A percentile compares a stretch with the other conserved stretches of the same genome.
phyloP scores from a whole-genome alignment of 2,329 filamentous ascomycete genomes.

The Fusarium sp. region DNA sequence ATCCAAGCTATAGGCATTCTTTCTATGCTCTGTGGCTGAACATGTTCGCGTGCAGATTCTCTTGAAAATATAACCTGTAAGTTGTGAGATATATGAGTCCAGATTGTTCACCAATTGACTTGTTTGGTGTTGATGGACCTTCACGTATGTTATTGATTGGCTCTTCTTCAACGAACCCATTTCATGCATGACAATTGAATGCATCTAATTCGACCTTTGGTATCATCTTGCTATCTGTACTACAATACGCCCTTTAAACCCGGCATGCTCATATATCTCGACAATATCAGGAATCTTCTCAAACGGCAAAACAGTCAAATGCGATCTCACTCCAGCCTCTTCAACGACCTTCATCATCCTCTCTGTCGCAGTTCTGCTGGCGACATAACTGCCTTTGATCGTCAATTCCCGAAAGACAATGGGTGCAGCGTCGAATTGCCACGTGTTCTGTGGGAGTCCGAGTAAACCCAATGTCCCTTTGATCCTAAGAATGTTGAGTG shows the following conservation, averaged over 20 bases:
- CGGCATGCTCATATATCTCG: constrained; percentile 12
- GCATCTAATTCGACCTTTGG: background rate
- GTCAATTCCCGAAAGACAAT: constrained; percentile 18
- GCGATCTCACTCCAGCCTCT: constrained; percentile 14
- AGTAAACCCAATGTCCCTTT: constrained; percentile 16
- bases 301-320: constrained; percentile 13
- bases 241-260: constrained; percentile 17
- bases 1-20: too few relatives aligned
- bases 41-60: too few relatives aligned
- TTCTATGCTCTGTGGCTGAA: too few relatives aligned
- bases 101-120: too few relatives aligned
- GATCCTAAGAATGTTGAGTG: constrained; percentile 1
- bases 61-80: too few relatives aligned
- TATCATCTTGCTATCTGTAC: background rate
- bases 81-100: too few relatives aligned
- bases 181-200: too few relatives aligned
- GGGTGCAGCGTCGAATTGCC: constrained; percentile 18
- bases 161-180: too few relatives aligned
- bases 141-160: too few relatives aligned
- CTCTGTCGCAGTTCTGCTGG: constrained; percentile 1
- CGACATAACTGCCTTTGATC: constrained; percentile 9
- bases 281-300: constrained; percentile 9
- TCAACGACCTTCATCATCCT: constrained; percentile 18
- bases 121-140: too few relatives aligned
- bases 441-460: background rate